Percentiles rank a stretch among this genome's conserved stretches.
Conservation (phyloP, 1,139 yeast genomes). For the Blastobotrys buckinghamii region DNA sequence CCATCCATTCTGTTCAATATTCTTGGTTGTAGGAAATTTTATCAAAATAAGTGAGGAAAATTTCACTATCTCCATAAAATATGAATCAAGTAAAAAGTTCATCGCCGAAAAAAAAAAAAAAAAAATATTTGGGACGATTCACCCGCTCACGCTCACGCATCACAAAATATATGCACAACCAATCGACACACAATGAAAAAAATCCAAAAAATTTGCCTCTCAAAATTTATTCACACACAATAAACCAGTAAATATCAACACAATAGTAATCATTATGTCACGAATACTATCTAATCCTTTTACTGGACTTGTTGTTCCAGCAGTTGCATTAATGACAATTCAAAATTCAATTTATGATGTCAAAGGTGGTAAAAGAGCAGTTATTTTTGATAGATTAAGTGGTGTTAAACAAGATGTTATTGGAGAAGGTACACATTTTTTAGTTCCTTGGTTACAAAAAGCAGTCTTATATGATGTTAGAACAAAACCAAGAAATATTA, state of each 20-base stretch:
- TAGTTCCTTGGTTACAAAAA: conserved; percentile 92
- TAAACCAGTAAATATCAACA: neutral
- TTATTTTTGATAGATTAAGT: conserved; percentile 81
- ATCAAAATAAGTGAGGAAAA: neutral
- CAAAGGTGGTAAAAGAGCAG: conserved; percentile 93
- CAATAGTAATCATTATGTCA: conserved; percentile 8
- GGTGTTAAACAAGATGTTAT: conserved; percentile 85
- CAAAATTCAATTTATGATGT: conserved; percentile 61
- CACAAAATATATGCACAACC: too few species aligned
- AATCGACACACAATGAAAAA: too few species aligned
- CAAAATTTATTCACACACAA: neutral
- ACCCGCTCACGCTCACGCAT: too few species aligned
- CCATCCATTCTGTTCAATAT: neutral
- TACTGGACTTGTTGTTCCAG: conserved; percentile 27
- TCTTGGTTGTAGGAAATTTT: neutral
- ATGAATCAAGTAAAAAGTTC: neutral
- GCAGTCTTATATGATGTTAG: conserved; percentile 89
- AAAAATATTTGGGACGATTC: neutral
- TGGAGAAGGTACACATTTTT: conserved; percentile 96
- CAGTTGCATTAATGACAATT: conserved; percentile 22
- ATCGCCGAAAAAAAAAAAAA: neutral
- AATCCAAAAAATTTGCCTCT: too few species aligned
- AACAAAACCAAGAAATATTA: conserved; percentile 86
- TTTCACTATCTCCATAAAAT: too few species aligned
- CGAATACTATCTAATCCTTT: conserved; percentile 13